Evolutionary conservation across 2,329 filamentous ascomycete species (phyloP), one percentile per base, ranked within the genome.

Genomic region (Colletotrichum truncatum): DNA sequence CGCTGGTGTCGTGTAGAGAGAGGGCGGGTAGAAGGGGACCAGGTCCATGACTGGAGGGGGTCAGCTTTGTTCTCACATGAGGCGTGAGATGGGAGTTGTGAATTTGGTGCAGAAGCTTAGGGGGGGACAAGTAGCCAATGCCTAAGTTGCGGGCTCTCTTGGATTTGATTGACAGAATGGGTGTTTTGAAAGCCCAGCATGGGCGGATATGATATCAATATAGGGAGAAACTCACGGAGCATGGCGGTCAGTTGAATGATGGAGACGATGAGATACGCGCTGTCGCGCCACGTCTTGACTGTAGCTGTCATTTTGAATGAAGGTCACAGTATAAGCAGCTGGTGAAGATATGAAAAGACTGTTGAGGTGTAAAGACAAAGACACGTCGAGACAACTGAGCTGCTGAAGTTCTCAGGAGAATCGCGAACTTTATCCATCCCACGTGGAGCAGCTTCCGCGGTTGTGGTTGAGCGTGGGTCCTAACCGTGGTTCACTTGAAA

Each of bases 31-130:
- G 68, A 86, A 79, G 30, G 80, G 78, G 34, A 86, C 80, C 49
- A 85, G 81, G 70, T 89, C 86, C 46, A 87, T 79, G 68, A 80
- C 86, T 88, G 60, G 6, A n/a, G 12, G 41, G 48, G 3, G 46
- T 68, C 12, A 63, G 61, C 46, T 34, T 39, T 3, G 3, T 21
- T 36, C 32, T 28, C 30, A 43, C 14, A 23, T 41, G 43, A 4
- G 30, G 6, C 12, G 18, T 48, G 52, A 30, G 38, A 43, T 45
- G 30, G 6, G 18, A 11, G n/a, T n/a, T n/a, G n/a, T n/a, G n/a
- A n/a, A n/a, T n/a, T 10, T 39, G 14, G 39, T 21, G 39, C 6
- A n/a, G 16, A n/a, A n/a, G 36, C 36, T 39, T 36, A 36, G 32
- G n/a, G n/a, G n/a, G n/a, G n/a, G n/a, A n/a, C n/a, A n/a, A n/a